Evolutionary conservation across 1,284 basidiomycete genomes (phyloP), one percentile per base, ranked within the genome.

Genomic region (Xerocomus amazonicus): DNA sequence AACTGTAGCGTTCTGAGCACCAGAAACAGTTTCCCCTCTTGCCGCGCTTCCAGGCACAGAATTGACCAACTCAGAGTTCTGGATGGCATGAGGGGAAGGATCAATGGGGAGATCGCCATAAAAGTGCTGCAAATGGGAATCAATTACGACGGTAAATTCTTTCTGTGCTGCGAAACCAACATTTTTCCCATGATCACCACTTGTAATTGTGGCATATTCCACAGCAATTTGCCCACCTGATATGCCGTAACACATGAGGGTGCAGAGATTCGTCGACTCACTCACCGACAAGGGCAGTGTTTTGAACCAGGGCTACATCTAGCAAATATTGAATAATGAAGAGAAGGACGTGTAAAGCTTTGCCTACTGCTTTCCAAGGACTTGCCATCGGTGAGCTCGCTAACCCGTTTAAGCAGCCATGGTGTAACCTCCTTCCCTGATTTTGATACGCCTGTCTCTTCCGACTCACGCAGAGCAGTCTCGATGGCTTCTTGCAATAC

Each of bases 371-470:
- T 85, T 36, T 76, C 72, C 45, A 95, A 70, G 3, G 92, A 92
- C 52, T 73, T 75, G 4, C 92, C 91, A 35, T 77, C 65, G 0
- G 90, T 93, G 41, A 99, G 73, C 66, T 97, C 87, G 8, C 80
- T 80, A 2, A 99, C 87, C 16, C 95, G 82, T 50, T 79, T 77
- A 28, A 99, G 75, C 10, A 99, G 75, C 96, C 96, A 99, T 3
- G 97, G 97, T 1, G 97, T 99, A 9, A 83, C 94, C 55, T 93
- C 89, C 63, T 97, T 98, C 6, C 97, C 97, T 12, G 76, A 73
- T 58, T 78, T 85, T 61, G 81, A 87, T 43, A 97, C 76, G 0
- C 94, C 93, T 56, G 86, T 87, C 56, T 81, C 78, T 55, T 91
- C 84, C 8, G 90, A 88, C 68, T 99, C 96, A 17, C 68, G 66